Percentiles rank a stretch among this genome's conserved stretches.
Evolutionary conservation across 73 alveolate genomes (phyloP).

Genomic region (Paramecium tetraurelia): DNA sequence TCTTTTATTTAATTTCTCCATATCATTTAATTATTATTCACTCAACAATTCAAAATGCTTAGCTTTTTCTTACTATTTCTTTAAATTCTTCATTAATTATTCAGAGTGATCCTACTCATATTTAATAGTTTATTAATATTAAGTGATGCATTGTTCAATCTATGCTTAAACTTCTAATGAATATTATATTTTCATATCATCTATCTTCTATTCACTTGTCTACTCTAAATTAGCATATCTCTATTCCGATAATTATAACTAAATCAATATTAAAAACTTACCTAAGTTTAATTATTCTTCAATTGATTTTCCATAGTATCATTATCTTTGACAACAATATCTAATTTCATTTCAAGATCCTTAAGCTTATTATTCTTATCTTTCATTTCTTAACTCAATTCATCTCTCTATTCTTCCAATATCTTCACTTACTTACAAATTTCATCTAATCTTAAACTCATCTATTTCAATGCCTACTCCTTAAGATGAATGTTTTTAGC

Average conservation of each 20-base stretch:
- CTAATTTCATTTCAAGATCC: constrained; percentile 16
- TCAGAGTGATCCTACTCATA: constrained; percentile 37
- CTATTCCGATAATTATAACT: not conserved
- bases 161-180: not conserved
- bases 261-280: not conserved
- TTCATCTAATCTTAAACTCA: constrained; percentile 10
- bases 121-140: constrained; percentile 32
- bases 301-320: constrained; percentile 2
- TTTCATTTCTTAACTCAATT: not conserved
- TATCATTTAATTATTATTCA: not conserved
- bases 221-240: not conserved
- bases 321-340: constrained; percentile 9
- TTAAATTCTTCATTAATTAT: not conserved
- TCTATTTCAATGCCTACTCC: not conserved
- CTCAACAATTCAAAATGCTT: not conserved
- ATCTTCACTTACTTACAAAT: not conserved
- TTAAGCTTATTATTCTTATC: not conserved
- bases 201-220: not conserved
- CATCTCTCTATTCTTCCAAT: not conserved
- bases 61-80: constrained; percentile 14
- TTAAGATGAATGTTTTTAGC: not conserved
- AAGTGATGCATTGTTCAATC: constrained; percentile 19
- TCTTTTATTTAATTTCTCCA: not conserved
- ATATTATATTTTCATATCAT: not conserved
- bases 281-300: not conserved